Percentiles rank a stretch among this genome's conserved stretches.
Evolutionary conservation across 768 basidiomycete species (phyloP).

Genomic region (Leccinum sublutescens): DNA sequence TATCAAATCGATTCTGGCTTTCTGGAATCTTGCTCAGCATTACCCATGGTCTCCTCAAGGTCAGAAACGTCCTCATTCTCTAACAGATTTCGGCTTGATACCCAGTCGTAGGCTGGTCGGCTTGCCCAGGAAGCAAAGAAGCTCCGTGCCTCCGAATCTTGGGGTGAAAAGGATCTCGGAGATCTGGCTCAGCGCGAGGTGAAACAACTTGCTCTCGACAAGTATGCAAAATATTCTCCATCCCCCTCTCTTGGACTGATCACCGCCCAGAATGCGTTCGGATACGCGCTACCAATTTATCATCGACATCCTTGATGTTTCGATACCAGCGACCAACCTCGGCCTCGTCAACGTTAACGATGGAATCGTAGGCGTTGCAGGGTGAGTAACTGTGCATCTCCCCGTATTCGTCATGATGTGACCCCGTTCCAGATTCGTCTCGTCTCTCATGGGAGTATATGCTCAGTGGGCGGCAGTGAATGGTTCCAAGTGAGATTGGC

Average conservation of each 20-base stretch:
- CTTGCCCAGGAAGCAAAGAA: constrained; percentile 59
- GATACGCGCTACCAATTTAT: constrained; percentile 76
- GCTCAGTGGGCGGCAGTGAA: constrained; percentile 61
- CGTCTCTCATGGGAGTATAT: constrained; percentile 67
- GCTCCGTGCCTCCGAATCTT: constrained; percentile 41
- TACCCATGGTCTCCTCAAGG: constrained; percentile 67
- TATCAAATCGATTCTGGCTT: constrained; percentile 84
- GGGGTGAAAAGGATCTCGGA: constrained; percentile 68
- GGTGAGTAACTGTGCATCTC: constrained; percentile 49
- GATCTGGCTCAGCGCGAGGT: constrained; percentile 64
- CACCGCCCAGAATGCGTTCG: constrained; percentile 50
- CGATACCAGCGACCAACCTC: constrained; percentile 84
- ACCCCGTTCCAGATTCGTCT: constrained; percentile 49
- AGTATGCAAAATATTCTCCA: constrained; percentile 38
- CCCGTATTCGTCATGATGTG: constrained; percentile 1
- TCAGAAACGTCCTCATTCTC: constrained; percentile 19
- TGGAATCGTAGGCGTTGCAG: constrained; percentile 79
- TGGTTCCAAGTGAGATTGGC: constrained; percentile 37
- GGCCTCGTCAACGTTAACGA: constrained; percentile 79
- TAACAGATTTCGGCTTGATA: neutral
- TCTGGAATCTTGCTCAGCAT: constrained; percentile 83
- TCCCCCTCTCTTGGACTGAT: constrained; percentile 4
- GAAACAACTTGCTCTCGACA: constrained; percentile 54
- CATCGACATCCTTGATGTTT: constrained; percentile 83
- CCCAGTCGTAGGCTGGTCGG: constrained; percentile 48